phyloP scores from a whole-genome alignment of 2,329 filamentous ascomycete species.

The Sclerotinia trifoliorum region DNA sequence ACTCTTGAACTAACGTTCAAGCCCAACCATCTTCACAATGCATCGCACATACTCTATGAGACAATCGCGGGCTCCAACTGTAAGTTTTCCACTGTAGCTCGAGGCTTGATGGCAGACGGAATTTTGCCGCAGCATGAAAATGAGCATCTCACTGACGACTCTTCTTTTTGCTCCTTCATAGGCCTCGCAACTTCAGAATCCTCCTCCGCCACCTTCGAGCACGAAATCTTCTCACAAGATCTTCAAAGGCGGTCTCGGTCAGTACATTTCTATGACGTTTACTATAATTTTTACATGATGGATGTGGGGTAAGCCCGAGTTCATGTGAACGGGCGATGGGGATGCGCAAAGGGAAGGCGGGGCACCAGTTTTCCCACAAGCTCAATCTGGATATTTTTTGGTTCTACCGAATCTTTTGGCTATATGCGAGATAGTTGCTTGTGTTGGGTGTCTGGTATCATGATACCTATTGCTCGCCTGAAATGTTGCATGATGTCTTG shows the following conservation, averaged over 20 bases:
- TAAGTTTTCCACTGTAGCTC: constrained; percentile 49
- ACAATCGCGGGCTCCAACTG: constrained; percentile 92
- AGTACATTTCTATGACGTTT: constrained; percentile 43
- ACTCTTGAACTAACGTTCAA: not conserved
- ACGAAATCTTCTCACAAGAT: constrained; percentile 82
- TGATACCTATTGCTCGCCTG: not conserved
- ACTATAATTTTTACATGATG: not conserved
- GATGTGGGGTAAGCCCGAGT: not conserved
- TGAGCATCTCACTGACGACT: constrained; percentile 22
- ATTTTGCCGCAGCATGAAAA: not conserved
- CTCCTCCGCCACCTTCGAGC: constrained; percentile 83
- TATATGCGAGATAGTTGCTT: not conserved
- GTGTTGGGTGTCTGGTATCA: not conserved
- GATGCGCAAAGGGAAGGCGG: not conserved
- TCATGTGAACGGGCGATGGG: not conserved
- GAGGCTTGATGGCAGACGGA: not conserved
- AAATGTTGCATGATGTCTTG: not conserved
- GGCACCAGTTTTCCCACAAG: not conserved
- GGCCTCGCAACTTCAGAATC: constrained; percentile 72
- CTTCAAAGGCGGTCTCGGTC: constrained; percentile 80
- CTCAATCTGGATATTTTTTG: not conserved
- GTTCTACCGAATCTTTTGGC: not conserved
- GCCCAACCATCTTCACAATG: constrained; percentile 54
- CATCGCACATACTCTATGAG: constrained; percentile 99
- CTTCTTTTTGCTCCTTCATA: constrained; percentile 15